A percentile compares a stretch with the other conserved stretches of the same genome.
Conservation (phyloP, 345 rosid species). For the Hirschfeldia incana region DNA sequence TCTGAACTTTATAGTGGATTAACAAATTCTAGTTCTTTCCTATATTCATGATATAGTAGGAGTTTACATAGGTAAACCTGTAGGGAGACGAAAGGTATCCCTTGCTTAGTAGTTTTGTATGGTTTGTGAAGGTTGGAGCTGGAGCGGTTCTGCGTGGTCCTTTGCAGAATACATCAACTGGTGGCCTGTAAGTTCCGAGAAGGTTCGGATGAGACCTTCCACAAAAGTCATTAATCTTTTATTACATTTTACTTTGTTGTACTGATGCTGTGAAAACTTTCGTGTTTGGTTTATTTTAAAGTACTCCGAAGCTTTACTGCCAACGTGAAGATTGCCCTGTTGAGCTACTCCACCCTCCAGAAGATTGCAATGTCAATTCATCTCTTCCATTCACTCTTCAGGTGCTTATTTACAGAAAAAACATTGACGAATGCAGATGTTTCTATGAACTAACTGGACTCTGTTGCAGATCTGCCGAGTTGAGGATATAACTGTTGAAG, state of each 20-base stretch:
- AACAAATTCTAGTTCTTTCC: no score
- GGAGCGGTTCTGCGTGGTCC: constrained; percentile 81
- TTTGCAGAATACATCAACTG: constrained; percentile 65
- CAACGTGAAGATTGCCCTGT: constrained; percentile 75
- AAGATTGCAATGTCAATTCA: constrained; percentile 91
- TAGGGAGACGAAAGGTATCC: no score
- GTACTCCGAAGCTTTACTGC: constrained; percentile 76
- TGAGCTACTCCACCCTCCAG: constrained; percentile 87
- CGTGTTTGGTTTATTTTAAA: constrained; percentile 36
- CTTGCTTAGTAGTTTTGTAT: not conserved
- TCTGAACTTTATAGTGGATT: not conserved
- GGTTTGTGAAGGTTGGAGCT: constrained; percentile 69
- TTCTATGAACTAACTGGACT: not conserved
- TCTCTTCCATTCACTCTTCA: constrained; percentile 90
- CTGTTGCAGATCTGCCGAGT: constrained; percentile 85
- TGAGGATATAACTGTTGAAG: constrained; percentile 87
- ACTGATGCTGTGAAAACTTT: not conserved
- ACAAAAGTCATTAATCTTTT: not conserved
- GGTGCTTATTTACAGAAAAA: constrained; percentile 44
- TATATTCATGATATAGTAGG: no score
- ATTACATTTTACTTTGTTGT: not conserved
- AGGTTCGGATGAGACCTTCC: constrained; percentile 39
- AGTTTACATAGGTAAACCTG: no score
- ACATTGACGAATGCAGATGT: not conserved
- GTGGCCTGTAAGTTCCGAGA: constrained; percentile 66